Evolutionary conservation across 169 alveolate species (phyloP), one percentile per base, ranked within the genome.

Genomic region (Plasmodium cynomolgi): DNA sequence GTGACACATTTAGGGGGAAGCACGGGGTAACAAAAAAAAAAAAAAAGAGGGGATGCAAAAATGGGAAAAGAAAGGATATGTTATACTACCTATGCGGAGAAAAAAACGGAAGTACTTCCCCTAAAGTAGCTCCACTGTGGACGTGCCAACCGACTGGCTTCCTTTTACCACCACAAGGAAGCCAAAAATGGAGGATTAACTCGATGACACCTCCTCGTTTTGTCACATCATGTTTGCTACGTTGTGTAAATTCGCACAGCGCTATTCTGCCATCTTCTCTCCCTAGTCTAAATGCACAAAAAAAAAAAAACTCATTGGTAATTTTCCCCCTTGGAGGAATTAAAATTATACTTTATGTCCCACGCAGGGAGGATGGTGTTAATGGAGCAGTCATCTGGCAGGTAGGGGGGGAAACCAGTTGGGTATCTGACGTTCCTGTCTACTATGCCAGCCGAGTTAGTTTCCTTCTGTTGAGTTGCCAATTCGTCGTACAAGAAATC

Each of bases 331-430:
- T 77, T 86, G 37, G 81, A 41, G 47, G 71, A 75, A 34, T 72
- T 44, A 34, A 73, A 91, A 54, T 91, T 31, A 71, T 91, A 91
- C 54, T 68, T 68, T 17, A 91, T 68, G 75, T 91, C 84, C 95
- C 95, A 91, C 73, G 95, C 72, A 7, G 95, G 95, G 33, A 91
- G 77, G 34, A 91, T 39, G 13, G 95, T 91, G 23, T 75, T 91
- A 81, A 91, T 73, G 26, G 95, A 91, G 56, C 95, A 91, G 58
- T 91, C 95, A 54, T 91, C 95, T 62, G 95, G 95, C 34, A 91
- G 50, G 68, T 91, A 73, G 15, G 95, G 95, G 17, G 95, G 95
- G 29, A 91, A 81, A 1, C 92, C 91, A 9, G 73, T n/a, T 34
- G 95, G 95, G 56, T 91, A 91, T 81, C 72, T 81, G 15, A 91